phyloP scores from a whole-genome alignment of 2,329 filamentous ascomycete genomes.

The Cryphonectria japonica region DNA sequence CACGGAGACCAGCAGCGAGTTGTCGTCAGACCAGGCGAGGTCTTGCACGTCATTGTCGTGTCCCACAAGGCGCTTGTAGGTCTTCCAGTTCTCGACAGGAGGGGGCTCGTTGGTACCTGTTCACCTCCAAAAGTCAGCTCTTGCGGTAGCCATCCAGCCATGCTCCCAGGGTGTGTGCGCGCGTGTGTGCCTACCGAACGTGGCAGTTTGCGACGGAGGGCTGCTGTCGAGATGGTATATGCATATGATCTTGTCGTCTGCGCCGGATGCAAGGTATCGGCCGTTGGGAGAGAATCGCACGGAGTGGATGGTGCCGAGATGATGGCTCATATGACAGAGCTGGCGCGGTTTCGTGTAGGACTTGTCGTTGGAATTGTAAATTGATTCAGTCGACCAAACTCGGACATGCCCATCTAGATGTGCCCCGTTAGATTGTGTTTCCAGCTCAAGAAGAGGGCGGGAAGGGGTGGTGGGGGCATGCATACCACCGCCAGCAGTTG shows the following conservation, averaged over 20 bases:
- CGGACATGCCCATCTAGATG: slow-evolving; percentile 86
- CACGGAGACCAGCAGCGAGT: slow-evolving; percentile 92
- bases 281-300: slow-evolving; percentile 96
- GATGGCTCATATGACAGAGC: slow-evolving; percentile 97
- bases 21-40: slow-evolving; percentile 94
- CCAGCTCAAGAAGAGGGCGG: background rate
- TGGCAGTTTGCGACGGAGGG: slow-evolving; percentile 73
- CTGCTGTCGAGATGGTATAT: slow-evolving; percentile 90
- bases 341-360: slow-evolving; percentile 81
- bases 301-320: slow-evolving; percentile 95
- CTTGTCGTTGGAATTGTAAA: slow-evolving; percentile 77
- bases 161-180: slow-evolving; percentile 32
- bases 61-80: slow-evolving; percentile 87
- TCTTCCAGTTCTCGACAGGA: slow-evolving; percentile 97
- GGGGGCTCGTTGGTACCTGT: slow-evolving; percentile 83
- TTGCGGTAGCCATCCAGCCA: background rate
- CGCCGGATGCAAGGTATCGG: slow-evolving; percentile 92
- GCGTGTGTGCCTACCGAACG: slow-evolving; percentile 67
- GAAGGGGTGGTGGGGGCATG: background rate
- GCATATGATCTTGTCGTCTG: slow-evolving; percentile 98
- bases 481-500: slow-evolving; percentile 89
- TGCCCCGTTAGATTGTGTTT: background rate
- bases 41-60: slow-evolving; percentile 99
- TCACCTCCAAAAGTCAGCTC: slow-evolving; percentile 4
- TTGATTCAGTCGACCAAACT: slow-evolving; percentile 95